Evolutionary conservation across 2,329 filamentous ascomycete genomes (phyloP), one percentile per base, ranked within the genome.

Genomic region (Thelonectria discophora): DNA sequence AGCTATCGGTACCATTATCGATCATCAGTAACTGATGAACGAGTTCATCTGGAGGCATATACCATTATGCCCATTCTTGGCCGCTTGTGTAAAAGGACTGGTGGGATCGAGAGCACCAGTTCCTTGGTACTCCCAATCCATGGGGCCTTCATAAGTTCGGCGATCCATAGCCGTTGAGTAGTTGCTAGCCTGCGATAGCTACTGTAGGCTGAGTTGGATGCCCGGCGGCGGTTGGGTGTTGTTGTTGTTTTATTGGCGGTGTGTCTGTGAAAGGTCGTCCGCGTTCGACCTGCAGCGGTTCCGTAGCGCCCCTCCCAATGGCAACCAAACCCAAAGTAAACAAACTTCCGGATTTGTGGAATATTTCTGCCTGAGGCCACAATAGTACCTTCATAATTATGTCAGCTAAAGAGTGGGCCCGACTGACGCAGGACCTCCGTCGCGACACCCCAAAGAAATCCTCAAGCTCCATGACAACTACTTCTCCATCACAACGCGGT

Each of bases 61-160:
- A 85, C 84, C 75, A 64, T 77, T 79, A 51, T 79, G 75, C 49
- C 74, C 72, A 50, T 71, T 74, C 69, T 75, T 81, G 1, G 80
- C 79, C 39, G 84, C 80, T 65, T 86, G 84, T 18, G 83, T 80
- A 73, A 89, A 89, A 2, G 87, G 87, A 65, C 86, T 88, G 10
- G 84, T 86, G 17, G 81, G 82, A 75, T 89, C 87, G 62, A 86
- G 75, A 17, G 86, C 86, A 2, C 82, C 86, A 49, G 78, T 75
- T 63, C 80, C 81, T 68, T 88, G 82, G 73, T 87, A 89, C 72
- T 89, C 85, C 84, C 85, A 90, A 69, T 89, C 87, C 87, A 90
- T 90, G 65, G 80, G 86, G 63, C 84, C 80, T 75, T 89, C 86
- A 65, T 80, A 83, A 2, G 83, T 86, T 69, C 87, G 80, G 66